Evolutionary conservation across 352 stramenopile genomes (phyloP), one percentile per base, ranked within the genome.

Genomic region (Aphanomyces cochlioides): DNA sequence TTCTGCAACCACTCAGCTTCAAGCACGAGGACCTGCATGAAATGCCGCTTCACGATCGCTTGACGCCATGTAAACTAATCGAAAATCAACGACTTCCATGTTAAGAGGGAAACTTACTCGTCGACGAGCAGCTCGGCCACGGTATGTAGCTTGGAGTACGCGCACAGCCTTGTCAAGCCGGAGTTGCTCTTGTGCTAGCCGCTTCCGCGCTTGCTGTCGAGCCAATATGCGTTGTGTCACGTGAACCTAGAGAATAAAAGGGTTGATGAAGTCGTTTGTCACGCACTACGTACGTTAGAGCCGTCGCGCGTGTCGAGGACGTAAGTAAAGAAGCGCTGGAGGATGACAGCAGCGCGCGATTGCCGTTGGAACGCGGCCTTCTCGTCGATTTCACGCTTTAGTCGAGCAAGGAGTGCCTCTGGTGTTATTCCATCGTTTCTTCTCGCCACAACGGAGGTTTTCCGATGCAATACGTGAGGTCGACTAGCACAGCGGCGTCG

Each of bases 311-410:
- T 19, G 54, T 61, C 34, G 19, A 70, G 64, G 5, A 50, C 47
- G 17, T 54, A 13, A 19, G n/a, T 40, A n/a, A 70, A 70, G 28
- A 70, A 70, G 17, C 64, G 64, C 38, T 70, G 64, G n/a, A 70
- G 47, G 36, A 70, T 19, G 19, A 34, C 13, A 7, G 39, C 64
- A 8, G 64, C 64, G 13, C 47, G 36, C 10, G 47, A 39, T 28
- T 70, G 50, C 7, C 28, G 12, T n/a, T 63, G 45, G 37, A 45
- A 37, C 12, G 4, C 6, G 39, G 54, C 64, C 36, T 61, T 59
- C n/a, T 45, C 54, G 3, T 47, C 10, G 48, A 70, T 70, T 47
- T 70, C n/a, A 7, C 43, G 36, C 21, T 34, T 10, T 12, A 70
- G 36, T 15, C 64, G 64, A 21, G 36, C 36, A 10, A 70, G 28